These are phyloP conservation scores for Penicillium italicum DNA, from an alignment of 2,329 filamentous ascomycete species.

Conservation along the genomic window DNA sequence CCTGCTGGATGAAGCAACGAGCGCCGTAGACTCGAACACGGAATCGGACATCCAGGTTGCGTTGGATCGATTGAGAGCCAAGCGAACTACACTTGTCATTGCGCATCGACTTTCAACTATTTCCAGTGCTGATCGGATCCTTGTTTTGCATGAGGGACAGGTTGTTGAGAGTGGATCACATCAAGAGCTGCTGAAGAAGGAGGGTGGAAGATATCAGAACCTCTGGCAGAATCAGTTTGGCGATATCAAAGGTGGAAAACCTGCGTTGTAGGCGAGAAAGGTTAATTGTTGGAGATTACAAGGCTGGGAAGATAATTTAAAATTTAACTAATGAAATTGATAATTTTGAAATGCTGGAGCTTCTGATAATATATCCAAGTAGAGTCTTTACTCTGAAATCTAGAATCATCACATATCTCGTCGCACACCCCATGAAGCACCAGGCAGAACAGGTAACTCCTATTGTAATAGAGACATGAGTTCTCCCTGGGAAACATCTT, in stretches of 20 bases:
- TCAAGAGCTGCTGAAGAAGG: conserved; percentile 34
- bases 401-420: no score
- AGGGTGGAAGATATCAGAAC: conserved; percentile 30
- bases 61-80: conserved; percentile 13
- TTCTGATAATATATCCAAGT: no score
- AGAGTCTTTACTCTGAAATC: no score
- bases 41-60: conserved; percentile 27
- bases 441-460: no score
- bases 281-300: no score
- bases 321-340: not conserved
- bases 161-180: conserved; percentile 43
- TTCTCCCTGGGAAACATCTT: no score
- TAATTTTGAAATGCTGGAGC: not conserved
- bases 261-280: not conserved
- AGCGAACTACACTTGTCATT: conserved; percentile 35
- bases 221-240: conserved; percentile 25
- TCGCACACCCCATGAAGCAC: no score
- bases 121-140: conserved; percentile 22
- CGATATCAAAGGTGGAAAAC: not conserved
- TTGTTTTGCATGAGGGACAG: conserved; percentile 40
- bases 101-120: conserved; percentile 42
- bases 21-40: conserved; percentile 39
- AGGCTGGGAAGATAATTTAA: not conserved
- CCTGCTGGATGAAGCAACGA: conserved; percentile 46
- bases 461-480: no score